Base-by-base conservation (phyloP, 345 rosid genomes). In the Erodium maritimum region DNA sequence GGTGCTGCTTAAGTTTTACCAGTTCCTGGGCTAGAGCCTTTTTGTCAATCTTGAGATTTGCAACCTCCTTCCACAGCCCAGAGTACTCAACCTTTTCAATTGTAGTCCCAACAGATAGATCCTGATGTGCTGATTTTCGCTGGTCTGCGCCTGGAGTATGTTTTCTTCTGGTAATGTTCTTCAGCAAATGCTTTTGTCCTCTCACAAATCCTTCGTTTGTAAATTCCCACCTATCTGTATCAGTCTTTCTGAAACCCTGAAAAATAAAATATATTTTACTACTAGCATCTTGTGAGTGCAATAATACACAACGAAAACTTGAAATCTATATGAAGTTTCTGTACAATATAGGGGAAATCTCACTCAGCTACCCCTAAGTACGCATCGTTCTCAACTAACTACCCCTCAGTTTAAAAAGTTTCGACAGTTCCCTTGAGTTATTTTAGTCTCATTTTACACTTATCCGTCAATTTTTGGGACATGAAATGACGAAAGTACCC, bases 51-150 rank as follows among this genome's bases (percentile, higher is more conserved):
- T 93, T 87, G 69, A 93, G 73, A 33, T 64, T 79, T 75, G 86
- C 99, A 48, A 93, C 87, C 66, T 86, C 88, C 56, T 82, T 82
- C 87, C 84, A 80, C 52, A 93, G 74, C 18, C 55, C 78, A 22
- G 25, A 68, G 54, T 67, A 64, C 63, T 76, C 77, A 16, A 58
- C 34, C 48, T 67, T 67, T 22, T 65, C 80, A 19, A 65, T 61
- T 65, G 33, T 25, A 25, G 73, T 57, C 55, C 69, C 71, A 19
- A n/a, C 24, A 17, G 75, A 48, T n/a, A 55, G 68, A 23, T 66
- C 75, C 60, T 69, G 74, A 55, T 65, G 73, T 50, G 54, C 50
- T 19, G 66, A 24, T 46, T 73, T 76, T 65, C 70, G 73, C 65
- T 79, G 82, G 24, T 83, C 86, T 58, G 68, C 3, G 33, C 3